Base-by-base conservation (phyloP, 2,329 filamentous ascomycete species). In the Colletotrichum coccodes region DNA sequence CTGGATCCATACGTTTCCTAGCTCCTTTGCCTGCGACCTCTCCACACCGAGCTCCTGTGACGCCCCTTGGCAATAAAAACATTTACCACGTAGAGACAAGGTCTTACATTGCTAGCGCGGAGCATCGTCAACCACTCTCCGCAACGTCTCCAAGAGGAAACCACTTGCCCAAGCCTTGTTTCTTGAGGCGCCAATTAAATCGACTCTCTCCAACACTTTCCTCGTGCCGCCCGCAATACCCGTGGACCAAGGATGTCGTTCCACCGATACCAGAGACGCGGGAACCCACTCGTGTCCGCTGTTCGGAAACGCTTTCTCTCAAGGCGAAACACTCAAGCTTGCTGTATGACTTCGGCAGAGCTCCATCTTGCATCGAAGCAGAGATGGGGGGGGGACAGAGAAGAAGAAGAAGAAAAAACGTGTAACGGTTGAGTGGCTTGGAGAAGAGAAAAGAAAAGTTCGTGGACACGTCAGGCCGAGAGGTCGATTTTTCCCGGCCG, bases 61-160 rank as follows among this genome's bases (percentile, higher is more conserved):
- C 16, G 44, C 59, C 64, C 52, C 52, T 63, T 63, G 64, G 52
- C 64, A 67, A 63, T 58, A 36, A 67, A 65, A 58, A 14, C 12
- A 26, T 21, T 36, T 2, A n/a, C n/a, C n/a, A n/a, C n/a, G n/a
- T n/a, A 34, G n/a, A 36, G 12, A 53, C 32, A 53, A 38, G 21
- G 32, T 53, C 32, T 53, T 32, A 21, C 11, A n/a, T 23, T 34
- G 30, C 50, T 4, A 36, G 30, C 7, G 30, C 4, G n/a, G n/a
- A n/a, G 14, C 40, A 44, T 4, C 7, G 8, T n/a, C n/a, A 44
- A 21, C n/a, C 2, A 44, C n/a, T 7, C 6, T 44, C 40, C 40
- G 18, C 40, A 21, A 21, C 9, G n/a, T 21, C 40, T n/a, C 40
- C 40, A 2, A 23, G n/a, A 8, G 21, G n/a, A 23, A 23, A 44